Conservation (phyloP, 1,139 yeast genomes). For the Yamadazyma jaroonii region DNA sequence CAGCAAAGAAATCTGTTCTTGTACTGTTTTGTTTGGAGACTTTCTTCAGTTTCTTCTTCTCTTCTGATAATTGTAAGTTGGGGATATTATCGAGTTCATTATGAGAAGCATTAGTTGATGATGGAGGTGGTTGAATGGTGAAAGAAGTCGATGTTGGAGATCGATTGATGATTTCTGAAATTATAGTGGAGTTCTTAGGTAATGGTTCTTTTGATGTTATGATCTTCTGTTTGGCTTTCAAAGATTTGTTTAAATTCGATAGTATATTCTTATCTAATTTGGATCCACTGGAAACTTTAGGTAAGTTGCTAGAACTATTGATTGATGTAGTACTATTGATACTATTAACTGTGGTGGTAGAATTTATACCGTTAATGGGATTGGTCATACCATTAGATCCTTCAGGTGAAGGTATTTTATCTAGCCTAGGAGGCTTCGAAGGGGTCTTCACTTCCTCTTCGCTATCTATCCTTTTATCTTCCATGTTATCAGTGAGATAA, state of each 20-base stretch:
- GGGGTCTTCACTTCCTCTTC: conserved; percentile 2
- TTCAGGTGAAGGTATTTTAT: too few species aligned
- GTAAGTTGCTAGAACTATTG: not conserved
- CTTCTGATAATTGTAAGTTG: conserved; percentile 11
- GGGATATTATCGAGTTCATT: conserved; percentile 13
- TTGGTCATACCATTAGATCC: too few species aligned
- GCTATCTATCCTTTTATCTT: not conserved
- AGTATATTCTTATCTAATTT: conserved; percentile 30
- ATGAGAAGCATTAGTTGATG: conserved; percentile 3
- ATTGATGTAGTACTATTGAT: not conserved
- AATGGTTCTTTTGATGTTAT: conserved; percentile 37
- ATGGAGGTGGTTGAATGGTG: conserved; percentile 13
- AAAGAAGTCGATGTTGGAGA: conserved; percentile 31
- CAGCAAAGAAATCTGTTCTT: conserved; percentile 91
- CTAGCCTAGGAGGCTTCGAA: not conserved
- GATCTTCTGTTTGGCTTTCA: conserved; percentile 41
- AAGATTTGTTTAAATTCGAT: conserved; percentile 36
- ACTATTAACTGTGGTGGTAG: too few species aligned
- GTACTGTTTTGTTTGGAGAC: conserved; percentile 40
- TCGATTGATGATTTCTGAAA: conserved; percentile 34
- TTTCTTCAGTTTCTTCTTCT: conserved; percentile 17
- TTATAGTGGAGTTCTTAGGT: conserved; percentile 32
- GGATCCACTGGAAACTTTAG: conserved; percentile 4
- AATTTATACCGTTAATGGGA: too few species aligned
- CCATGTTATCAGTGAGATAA: not conserved